Base-by-base conservation (phyloP, 768 basidiomycete species). In the Tricholoma hemisulphureum region DNA sequence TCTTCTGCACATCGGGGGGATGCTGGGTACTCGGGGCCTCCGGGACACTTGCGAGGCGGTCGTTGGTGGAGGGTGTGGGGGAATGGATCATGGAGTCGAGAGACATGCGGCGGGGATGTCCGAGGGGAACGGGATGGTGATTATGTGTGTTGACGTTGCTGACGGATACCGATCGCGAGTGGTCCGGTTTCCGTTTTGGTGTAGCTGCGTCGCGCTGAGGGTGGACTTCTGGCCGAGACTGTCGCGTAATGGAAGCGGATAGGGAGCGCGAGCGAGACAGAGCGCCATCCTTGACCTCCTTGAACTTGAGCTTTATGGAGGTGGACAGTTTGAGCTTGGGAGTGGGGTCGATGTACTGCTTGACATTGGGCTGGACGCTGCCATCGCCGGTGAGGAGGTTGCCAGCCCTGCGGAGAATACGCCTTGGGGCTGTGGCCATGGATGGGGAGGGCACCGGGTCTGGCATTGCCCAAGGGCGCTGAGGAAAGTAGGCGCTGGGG, bases 351-450 rank as follows among this genome's bases (percentile, higher is more conserved):
- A 56, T 59, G 23, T 65, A 60, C 55, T 66, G 69, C 41, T 64
- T 66, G 57, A 61, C 56, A 4, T 63, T 60, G 26, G 65, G 67
- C 26, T 70, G 67, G 4, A 49, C 26, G 29, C 14, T 23, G 35
- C 67, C 65, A 20, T 69, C 70, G 59, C 66, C 69, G n/a, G 69
- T 68, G 34, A 71, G 57, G 46, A 80, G 58, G 53, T 67, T 72
- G 11, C 69, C 69, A 1, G 79, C 78, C n/a, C 80, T 71, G 50
- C 68, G 73, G 4, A 80, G 63, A 28, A 68, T 57, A 14, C 69
- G 71, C 29, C 34, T 58, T 14, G 67, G 59, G 24, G 57, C 49
- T 9, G 51, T 28, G 4, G 11, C 39, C 18, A 13, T 4, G 4
- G 23, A 34, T 34, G 32, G 9, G 32, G 32, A 13, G 21, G 10